phyloP scores from a whole-genome alignment of 2,329 filamentous ascomycete genomes.

The Epichloe amarillans region DNA sequence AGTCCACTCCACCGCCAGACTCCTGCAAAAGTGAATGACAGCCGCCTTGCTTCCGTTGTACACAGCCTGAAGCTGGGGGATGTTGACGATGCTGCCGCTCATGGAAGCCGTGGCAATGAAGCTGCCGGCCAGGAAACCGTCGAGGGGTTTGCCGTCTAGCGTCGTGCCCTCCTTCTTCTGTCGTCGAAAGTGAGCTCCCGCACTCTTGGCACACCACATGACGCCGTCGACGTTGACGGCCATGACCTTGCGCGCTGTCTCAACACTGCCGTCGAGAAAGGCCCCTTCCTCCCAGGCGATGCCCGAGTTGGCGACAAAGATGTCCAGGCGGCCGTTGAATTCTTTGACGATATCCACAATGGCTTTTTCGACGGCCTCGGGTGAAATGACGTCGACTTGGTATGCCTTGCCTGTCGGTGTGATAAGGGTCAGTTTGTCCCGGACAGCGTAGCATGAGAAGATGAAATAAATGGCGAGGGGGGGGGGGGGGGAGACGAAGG shows the following conservation, averaged over 20 bases:
- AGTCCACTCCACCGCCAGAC: constrained; percentile 64
- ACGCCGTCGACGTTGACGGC: constrained; percentile 62
- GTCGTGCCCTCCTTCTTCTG: constrained; percentile 57
- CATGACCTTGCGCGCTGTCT: constrained; percentile 55
- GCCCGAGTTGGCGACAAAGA: constrained; percentile 70
- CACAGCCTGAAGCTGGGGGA: constrained; percentile 60
- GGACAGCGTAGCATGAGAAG: background rate
- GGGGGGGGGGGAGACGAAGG: background rate
- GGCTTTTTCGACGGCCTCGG: constrained; percentile 35
- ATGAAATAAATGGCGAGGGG: background rate
- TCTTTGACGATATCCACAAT: constrained; percentile 45
- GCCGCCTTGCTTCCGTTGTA: constrained; percentile 65
- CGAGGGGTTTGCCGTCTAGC: constrained; percentile 45
- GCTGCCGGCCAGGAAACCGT: constrained; percentile 48
- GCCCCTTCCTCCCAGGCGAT: constrained; percentile 59
- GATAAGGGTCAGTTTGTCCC: background rate
- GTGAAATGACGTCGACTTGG: constrained; percentile 45
- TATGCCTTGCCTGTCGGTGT: constrained; percentile 22
- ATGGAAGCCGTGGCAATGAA: constrained; percentile 72
- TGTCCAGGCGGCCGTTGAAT: constrained; percentile 61
- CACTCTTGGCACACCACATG: constrained; percentile 63
- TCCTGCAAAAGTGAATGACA: constrained; percentile 48
- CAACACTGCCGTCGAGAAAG: constrained; percentile 50
- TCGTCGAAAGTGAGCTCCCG: constrained; percentile 54
- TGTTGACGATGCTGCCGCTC: constrained; percentile 65